Evolutionary conservation across 2,329 filamentous ascomycete species (phyloP).

Genomic region (Aspergillus sp.): DNA sequence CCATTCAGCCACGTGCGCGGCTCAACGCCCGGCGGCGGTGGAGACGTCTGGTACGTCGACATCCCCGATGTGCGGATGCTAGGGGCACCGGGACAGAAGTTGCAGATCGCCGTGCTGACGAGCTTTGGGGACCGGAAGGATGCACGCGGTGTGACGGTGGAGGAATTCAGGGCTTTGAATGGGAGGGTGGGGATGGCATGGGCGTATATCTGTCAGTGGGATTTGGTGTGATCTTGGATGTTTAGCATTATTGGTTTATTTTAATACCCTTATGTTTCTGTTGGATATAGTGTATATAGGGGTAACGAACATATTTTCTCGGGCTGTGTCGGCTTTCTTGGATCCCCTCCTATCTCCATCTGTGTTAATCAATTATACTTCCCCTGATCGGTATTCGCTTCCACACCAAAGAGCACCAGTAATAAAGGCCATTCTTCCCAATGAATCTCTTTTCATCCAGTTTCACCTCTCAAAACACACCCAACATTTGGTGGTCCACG

Average conservation of each 20-base stretch:
- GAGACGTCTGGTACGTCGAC: constrained; percentile 75
- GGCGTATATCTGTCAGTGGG: constrained; percentile 49
- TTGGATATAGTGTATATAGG: neutral
- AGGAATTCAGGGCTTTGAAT: constrained; percentile 43
- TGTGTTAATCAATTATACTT: no score
- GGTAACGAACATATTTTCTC: neutral
- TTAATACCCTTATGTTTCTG: neutral
- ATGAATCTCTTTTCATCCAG: no score
- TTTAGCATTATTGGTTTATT: neutral
- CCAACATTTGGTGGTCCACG: no score
- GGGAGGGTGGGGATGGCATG: constrained; percentile 45
- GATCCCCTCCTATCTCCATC: no score
- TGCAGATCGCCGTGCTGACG: constrained; percentile 59
- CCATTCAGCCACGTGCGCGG: constrained; percentile 53
- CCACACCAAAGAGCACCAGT: no score
- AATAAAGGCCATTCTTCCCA: no score
- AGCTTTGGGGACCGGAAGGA: constrained; percentile 45
- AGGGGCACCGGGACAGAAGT: constrained; percentile 61
- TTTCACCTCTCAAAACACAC: no score
- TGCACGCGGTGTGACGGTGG: constrained; percentile 46
- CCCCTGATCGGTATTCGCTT: no score
- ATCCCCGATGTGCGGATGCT: constrained; percentile 56
- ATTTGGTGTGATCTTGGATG: constrained; percentile 33
- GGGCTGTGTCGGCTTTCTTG: no score
- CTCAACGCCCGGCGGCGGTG: constrained; percentile 51